These are phyloP conservation scores for Inga leiocalycina DNA, from an alignment of 306 rosid species.

Conservation along the genomic window DNA sequence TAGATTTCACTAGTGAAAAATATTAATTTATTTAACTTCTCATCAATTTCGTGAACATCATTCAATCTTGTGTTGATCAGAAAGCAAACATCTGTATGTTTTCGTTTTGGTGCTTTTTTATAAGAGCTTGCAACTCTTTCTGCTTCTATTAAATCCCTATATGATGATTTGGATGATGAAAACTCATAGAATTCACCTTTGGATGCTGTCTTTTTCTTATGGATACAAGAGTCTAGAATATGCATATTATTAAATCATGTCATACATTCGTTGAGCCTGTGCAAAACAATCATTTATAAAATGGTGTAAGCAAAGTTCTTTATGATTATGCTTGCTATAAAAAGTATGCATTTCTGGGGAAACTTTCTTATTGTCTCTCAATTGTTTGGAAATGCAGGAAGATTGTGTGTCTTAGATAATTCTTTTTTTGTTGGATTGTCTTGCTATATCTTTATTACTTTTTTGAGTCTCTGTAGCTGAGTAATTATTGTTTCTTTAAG, in stretches of 20 bases:
- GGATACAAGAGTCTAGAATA: background rate
- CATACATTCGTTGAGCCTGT: too few species aligned
- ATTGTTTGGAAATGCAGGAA: background rate
- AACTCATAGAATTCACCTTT: too few species aligned
- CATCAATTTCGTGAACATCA: too few species aligned
- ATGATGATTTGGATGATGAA: conserved; percentile 24
- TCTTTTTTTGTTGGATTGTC: background rate
- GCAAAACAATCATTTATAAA: too few species aligned
- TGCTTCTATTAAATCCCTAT: conserved; percentile 10
- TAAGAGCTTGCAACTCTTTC: background rate
- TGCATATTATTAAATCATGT: background rate
- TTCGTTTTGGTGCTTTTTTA: too few species aligned
- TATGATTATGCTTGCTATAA: background rate
- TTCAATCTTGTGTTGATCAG: too few species aligned
- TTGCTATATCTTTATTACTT: too few species aligned
- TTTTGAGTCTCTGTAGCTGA: conserved; percentile 52
- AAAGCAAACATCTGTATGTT: too few species aligned
- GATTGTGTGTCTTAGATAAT: background rate
- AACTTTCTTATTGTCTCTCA: background rate
- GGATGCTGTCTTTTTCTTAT: too few species aligned
- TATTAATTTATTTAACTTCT: too few species aligned
- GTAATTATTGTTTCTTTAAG: conserved; percentile 82
- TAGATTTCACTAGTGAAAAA: too few species aligned
- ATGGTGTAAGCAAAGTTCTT: background rate
- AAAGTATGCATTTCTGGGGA: background rate